phyloP scores from a whole-genome alignment of 2,329 filamentous ascomycete species.

The Fusarium musae region DNA sequence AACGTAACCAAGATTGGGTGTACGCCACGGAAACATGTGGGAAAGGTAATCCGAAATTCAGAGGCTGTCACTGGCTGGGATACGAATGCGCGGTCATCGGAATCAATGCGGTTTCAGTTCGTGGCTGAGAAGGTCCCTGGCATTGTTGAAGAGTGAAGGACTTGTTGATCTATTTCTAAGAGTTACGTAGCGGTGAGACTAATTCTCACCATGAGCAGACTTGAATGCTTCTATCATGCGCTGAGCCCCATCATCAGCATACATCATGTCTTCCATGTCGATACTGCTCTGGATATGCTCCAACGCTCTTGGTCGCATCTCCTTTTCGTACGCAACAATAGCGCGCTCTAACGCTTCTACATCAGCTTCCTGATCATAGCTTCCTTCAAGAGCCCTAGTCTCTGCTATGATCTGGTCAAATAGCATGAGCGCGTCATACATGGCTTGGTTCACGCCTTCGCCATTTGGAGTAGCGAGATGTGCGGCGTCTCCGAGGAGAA shows the following conservation, averaged over 20 bases:
- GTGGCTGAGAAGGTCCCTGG: background rate
- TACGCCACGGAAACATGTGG: background rate
- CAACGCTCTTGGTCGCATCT: background rate
- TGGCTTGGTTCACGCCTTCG: conserved; percentile 3
- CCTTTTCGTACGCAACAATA: background rate
- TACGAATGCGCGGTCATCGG: background rate
- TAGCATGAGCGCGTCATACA: conserved; percentile 1
- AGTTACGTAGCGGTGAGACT: background rate
- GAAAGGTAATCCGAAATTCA: background rate
- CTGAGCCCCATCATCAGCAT: background rate
- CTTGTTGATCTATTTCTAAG: background rate
- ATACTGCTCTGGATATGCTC: conserved; percentile 9
- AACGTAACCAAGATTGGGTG: background rate
- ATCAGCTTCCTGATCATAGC: background rate
- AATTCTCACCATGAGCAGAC: background rate
- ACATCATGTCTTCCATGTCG: conserved; percentile 4
- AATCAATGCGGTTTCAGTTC: background rate
- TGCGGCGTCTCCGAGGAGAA: background rate
- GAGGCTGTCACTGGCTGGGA: background rate
- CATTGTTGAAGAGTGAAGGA: rapidly evolving
- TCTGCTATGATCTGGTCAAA: background rate
- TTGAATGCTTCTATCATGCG: background rate
- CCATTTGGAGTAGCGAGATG: conserved; percentile 5
- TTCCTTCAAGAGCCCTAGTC: rapidly evolving
- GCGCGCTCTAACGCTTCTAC: background rate